These are phyloP conservation scores for Colletotrichum sp. DNA, from an alignment of 2,329 filamentous ascomycete species.

Conservation along the genomic window DNA sequence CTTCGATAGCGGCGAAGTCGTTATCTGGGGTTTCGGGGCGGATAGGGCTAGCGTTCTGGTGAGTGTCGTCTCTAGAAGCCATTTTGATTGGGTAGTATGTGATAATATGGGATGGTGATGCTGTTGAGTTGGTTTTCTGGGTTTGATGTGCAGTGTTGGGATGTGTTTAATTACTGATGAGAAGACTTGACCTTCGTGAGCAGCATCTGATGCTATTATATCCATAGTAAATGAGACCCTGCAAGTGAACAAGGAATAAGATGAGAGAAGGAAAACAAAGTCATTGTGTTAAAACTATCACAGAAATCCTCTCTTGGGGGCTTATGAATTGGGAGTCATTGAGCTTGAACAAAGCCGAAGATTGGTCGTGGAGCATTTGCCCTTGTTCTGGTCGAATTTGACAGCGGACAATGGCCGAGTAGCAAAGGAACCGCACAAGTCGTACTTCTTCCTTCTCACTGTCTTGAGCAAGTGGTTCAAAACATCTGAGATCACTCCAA, in stretches of 20 bases:
- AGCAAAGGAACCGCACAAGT: not conserved
- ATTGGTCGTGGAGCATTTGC: not conserved
- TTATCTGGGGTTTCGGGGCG: not conserved
- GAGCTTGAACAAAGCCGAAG: not conserved
- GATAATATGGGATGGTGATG: accelerated
- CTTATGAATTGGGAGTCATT: no score
- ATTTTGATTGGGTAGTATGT: accelerated
- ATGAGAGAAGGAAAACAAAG: not conserved
- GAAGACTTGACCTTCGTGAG: not conserved
- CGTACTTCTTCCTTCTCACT: accelerated
- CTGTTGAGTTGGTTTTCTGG: accelerated
- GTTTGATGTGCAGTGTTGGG: accelerated
- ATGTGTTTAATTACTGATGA: not conserved
- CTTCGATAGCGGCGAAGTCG: not conserved
- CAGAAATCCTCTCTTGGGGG: accelerated
- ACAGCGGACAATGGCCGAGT: accelerated
- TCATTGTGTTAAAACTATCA: not conserved
- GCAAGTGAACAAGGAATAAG: accelerated
- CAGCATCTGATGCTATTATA: not conserved
- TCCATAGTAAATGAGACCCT: accelerated
- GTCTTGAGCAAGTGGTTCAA: accelerated
- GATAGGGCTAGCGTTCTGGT: not conserved
- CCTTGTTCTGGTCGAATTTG: accelerated
- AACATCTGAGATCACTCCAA: accelerated
- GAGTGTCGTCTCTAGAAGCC: not conserved